Evolutionary conservation across 176 grass and related monocot species (phyloP).

Genomic region (Raddia guianensis): DNA sequence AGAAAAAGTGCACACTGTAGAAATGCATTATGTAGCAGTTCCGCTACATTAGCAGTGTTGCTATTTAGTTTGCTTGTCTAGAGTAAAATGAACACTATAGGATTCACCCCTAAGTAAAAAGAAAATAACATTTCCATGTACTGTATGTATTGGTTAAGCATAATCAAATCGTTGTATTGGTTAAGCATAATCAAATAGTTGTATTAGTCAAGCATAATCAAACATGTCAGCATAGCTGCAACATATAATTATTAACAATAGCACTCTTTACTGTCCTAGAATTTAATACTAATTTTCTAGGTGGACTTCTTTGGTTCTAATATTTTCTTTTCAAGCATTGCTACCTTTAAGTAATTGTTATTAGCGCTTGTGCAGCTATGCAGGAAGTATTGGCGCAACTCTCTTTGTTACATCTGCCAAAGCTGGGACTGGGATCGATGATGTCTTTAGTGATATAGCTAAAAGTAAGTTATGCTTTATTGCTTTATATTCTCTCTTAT

Average conservation of each 20-base stretch:
- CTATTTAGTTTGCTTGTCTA: neutral
- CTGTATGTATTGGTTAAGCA: neutral
- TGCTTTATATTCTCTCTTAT: neutral
- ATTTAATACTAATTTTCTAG: neutral
- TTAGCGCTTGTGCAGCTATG: slow-evolving; percentile 51
- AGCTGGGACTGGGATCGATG: slow-evolving; percentile 63
- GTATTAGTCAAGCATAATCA: no score
- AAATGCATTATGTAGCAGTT: neutral
- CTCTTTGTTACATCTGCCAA: slow-evolving; percentile 83
- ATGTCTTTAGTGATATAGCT: slow-evolving; percentile 69
- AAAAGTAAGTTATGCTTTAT: slow-evolving; percentile 51
- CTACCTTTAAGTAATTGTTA: slow-evolving; percentile 9
- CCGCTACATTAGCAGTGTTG: neutral
- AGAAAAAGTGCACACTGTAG: neutral
- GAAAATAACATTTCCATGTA: neutral
- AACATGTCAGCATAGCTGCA: neutral
- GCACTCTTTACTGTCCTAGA: neutral
- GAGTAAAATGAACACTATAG: neutral
- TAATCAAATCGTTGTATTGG: no score
- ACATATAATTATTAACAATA: neutral
- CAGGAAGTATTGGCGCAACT: slow-evolving; percentile 61
- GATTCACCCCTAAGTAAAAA: neutral
- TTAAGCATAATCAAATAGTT: no score
- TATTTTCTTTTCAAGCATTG: neutral
- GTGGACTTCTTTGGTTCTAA: neutral